Evolutionary conservation across 768 basidiomycete species (phyloP), one percentile per base, ranked within the genome.

Genomic region (Suillus lakei): DNA sequence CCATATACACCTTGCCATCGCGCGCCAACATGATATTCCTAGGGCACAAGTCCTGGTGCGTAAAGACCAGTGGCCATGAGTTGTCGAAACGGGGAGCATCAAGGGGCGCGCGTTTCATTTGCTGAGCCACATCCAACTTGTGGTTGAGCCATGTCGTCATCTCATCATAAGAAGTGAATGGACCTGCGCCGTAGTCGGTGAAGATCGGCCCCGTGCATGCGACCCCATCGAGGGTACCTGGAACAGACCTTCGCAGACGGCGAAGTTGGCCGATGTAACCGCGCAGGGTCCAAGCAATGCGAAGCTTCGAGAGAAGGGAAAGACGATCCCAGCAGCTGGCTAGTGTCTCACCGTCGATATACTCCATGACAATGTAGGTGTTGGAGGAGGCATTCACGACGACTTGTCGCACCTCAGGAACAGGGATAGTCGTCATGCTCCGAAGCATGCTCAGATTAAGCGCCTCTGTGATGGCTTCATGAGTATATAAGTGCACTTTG

Each of bases 261-360:
- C 72, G 72, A 18, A 78, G 72, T 60, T 75, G 73, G 28, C 60
- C 56, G 8, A 78, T 41, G 60, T 77, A 79, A n/a, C 71, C 46
- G 2, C 78, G 73, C 21, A 78, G 60, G 7, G 73, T 74, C 61
- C 70, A 76, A 2, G 74, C 76, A 30, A 78, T 67, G 32, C 68
- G 67, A 38, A 76, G 68, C 62, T 72, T 71, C 53, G 62, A 66
- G 48, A 67, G 71, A 10, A 61, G n/a, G 23, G 71, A 63, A 34
- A 76, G 60, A 3, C 67, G 62, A 28, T 71, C 63, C 76, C 79
- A 80, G 56, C 68, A 68, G 7, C 71, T 58, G 7, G 55, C 53
- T 38, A 79, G 68, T 55, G 67, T 69, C 23, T 62, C 36, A 26
- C 75, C 78, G n/a, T 69, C 56, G 38, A 79, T 64, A 54, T 70